Conservation (phyloP, 2,329 filamentous ascomycete genomes). For the Chaetoscypha palmicola region DNA sequence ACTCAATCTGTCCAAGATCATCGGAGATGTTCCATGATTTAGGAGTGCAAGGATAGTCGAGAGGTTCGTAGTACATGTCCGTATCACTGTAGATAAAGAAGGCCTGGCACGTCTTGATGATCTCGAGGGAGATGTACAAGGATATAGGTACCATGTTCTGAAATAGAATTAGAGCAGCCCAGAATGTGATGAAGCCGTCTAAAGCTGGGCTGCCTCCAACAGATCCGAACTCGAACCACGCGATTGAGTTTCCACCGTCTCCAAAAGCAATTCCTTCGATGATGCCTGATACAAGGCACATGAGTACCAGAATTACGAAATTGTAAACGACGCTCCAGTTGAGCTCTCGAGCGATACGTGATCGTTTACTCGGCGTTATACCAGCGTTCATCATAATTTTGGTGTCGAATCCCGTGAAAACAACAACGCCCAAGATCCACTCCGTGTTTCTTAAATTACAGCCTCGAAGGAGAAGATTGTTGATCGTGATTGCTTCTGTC, state of each 20-base stretch:
- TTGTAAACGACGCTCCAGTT: constrained; percentile 99
- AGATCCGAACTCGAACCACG: constrained; percentile 80
- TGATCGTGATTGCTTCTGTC: constrained; percentile 89
- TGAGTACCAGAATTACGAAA: constrained; percentile 78
- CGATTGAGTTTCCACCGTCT: constrained; percentile 63
- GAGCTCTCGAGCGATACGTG: constrained; percentile 83
- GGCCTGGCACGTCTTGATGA: constrained; percentile 86
- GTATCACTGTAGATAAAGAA: constrained; percentile 97
- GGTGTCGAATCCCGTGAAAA: constrained; percentile 92
- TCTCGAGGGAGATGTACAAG: constrained; percentile 94
- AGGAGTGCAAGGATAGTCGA: constrained; percentile 91
- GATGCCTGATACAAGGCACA: constrained; percentile 82
- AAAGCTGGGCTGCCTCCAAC: constrained; percentile 68
- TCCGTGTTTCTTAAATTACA: constrained; percentile 93
- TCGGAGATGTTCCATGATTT: constrained; percentile 99
- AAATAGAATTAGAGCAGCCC: constrained; percentile 88
- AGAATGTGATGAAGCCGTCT: constrained; percentile 94
- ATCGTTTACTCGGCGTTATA: constrained; percentile 87
- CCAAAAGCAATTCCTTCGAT: constrained; percentile 80
- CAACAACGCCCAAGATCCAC: constrained; percentile 85
- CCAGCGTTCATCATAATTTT: constrained; percentile 99
- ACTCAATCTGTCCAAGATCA: constrained; percentile 95
- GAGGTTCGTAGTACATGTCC: constrained; percentile 92
- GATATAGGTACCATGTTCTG: constrained; percentile 99
- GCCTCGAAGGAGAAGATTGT: constrained; percentile 88